Conservation (phyloP, 2,329 filamentous ascomycete genomes). For the Phialophora expanda region DNA sequence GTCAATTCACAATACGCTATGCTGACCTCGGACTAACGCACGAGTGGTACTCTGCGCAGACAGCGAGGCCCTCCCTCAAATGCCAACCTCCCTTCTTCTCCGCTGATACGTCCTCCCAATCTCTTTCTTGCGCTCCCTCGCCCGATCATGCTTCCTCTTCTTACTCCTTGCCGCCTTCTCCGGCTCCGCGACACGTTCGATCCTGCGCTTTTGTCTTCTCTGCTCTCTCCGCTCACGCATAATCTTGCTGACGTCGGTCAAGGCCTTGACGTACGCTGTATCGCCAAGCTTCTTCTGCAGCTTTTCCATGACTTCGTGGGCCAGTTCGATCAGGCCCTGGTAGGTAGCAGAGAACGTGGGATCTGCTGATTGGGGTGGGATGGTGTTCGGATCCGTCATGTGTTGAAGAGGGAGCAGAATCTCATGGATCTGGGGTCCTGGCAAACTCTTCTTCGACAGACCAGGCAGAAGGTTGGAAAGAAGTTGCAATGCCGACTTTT, state of each 20-base stretch:
- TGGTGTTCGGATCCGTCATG: slow-evolving; percentile 70
- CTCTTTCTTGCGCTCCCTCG: slow-evolving; percentile 81
- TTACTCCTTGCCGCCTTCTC: slow-evolving; percentile 80
- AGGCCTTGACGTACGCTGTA: slow-evolving; percentile 73
- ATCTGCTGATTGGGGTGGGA: slow-evolving; percentile 65
- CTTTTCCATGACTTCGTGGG: slow-evolving; percentile 77
- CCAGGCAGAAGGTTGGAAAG: slow-evolving; percentile 71
- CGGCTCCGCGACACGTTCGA: slow-evolving; percentile 82
- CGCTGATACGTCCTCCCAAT: slow-evolving; percentile 67
- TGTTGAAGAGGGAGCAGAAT: slow-evolving; percentile 76
- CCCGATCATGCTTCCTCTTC: slow-evolving; percentile 80
- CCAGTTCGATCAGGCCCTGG: slow-evolving; percentile 72
- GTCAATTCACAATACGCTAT: neutral
- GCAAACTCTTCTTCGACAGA: slow-evolving; percentile 62
- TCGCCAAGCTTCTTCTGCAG: slow-evolving; percentile 86
- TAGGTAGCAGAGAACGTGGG: slow-evolving; percentile 71
- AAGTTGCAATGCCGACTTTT: slow-evolving; percentile 75
- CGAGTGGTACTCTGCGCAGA: neutral
- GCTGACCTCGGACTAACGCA: neutral
- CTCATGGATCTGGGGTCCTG: slow-evolving; percentile 64
- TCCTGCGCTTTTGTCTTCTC: slow-evolving; percentile 81
- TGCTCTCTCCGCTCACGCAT: slow-evolving; percentile 75
- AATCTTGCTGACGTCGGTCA: slow-evolving; percentile 73
- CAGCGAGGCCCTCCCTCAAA: slow-evolving; percentile 35
- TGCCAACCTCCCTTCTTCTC: slow-evolving; percentile 58